phyloP scores from a whole-genome alignment of 768 basidiomycete species.

The Suillus decipiens region DNA sequence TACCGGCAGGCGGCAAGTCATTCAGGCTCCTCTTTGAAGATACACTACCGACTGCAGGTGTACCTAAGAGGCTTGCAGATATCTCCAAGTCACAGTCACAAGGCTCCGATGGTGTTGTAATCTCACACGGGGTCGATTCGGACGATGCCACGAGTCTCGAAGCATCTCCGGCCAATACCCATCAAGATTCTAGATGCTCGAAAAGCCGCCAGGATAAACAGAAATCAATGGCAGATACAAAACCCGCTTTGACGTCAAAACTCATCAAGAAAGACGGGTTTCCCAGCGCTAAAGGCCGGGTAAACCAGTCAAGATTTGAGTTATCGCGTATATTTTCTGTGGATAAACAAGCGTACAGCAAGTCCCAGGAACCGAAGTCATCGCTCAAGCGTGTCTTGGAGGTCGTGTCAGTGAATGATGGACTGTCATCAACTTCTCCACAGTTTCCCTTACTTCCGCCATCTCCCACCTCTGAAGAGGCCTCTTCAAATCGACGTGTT shows the following conservation, averaged over 20 bases:
- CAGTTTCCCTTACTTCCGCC: conserved; percentile 56
- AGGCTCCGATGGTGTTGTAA: background rate
- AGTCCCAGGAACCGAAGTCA: conserved; percentile 22
- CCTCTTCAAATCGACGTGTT: conserved; percentile 27
- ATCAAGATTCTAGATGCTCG: conserved; percentile 4
- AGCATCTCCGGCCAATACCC: background rate
- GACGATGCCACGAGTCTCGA: conserved; percentile 7
- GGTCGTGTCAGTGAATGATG: conserved; percentile 1
- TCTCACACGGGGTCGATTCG: conserved; percentile 8
- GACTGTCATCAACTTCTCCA: conserved; percentile 7
- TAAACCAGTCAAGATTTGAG: background rate
- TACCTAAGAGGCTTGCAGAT: conserved; percentile 18
- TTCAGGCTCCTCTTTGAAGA: conserved; percentile 73
- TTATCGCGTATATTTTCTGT: background rate
- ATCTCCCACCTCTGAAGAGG: conserved; percentile 58
- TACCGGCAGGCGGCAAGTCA: conserved; percentile 51
- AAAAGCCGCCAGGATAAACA: background rate
- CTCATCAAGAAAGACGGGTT: background rate
- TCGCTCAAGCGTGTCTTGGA: conserved; percentile 48
- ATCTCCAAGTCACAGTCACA: background rate
- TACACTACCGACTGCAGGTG: conserved; percentile 31
- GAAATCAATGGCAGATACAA: background rate
- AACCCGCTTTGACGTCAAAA: background rate
- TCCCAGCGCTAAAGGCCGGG: background rate
- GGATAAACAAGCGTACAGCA: background rate